Conservation (phyloP, 371 early-diverging fungal species). For the Mortierella polycephala region DNA sequence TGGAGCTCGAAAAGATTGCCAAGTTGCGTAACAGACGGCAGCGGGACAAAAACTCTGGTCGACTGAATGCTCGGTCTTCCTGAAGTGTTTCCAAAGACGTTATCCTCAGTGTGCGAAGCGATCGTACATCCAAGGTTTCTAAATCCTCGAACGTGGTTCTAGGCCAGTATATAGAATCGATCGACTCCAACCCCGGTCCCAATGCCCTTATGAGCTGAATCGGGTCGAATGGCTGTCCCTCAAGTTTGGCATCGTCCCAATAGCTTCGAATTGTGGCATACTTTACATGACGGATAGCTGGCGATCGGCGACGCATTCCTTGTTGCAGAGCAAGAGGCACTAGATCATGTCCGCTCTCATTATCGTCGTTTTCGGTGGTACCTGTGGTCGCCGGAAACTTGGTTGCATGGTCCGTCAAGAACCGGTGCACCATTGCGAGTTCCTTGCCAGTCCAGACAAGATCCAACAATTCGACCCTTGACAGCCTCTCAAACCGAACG, state of each 20-base stretch:
- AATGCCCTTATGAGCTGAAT: slow-evolving; percentile 24
- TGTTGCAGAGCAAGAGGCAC: background rate
- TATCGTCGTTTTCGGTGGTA: background rate
- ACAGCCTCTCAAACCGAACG: slow-evolving; percentile 14
- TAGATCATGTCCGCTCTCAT: background rate
- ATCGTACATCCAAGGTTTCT: slow-evolving; percentile 21
- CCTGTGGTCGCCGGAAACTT: slow-evolving; percentile 9
- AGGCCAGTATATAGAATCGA: slow-evolving; percentile 29
- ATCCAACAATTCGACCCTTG: slow-evolving; percentile 24
- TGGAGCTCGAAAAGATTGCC: slow-evolving; percentile 23
- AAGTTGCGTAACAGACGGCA: slow-evolving; percentile 28
- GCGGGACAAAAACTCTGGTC: slow-evolving; percentile 30
- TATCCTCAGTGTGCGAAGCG: slow-evolving; percentile 18
- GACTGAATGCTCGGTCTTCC: slow-evolving; percentile 26
- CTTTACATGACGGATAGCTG: slow-evolving; percentile 24
- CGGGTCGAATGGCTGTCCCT: slow-evolving; percentile 17
- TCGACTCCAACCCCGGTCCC: slow-evolving; percentile 33
- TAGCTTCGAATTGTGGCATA: slow-evolving; percentile 18
- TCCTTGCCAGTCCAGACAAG: slow-evolving; percentile 19
- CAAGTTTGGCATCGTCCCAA: slow-evolving; percentile 17
- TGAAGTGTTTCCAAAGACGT: slow-evolving; percentile 1
- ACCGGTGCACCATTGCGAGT: slow-evolving; percentile 21
- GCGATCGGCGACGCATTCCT: slow-evolving; percentile 2
- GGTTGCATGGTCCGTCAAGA: slow-evolving; percentile 21
- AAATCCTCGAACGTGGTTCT: slow-evolving; percentile 10